Evolutionary conservation across 306 rosid genomes (phyloP), one percentile per base, ranked within the genome.

Genomic region (Castanopsis chinensis): DNA sequence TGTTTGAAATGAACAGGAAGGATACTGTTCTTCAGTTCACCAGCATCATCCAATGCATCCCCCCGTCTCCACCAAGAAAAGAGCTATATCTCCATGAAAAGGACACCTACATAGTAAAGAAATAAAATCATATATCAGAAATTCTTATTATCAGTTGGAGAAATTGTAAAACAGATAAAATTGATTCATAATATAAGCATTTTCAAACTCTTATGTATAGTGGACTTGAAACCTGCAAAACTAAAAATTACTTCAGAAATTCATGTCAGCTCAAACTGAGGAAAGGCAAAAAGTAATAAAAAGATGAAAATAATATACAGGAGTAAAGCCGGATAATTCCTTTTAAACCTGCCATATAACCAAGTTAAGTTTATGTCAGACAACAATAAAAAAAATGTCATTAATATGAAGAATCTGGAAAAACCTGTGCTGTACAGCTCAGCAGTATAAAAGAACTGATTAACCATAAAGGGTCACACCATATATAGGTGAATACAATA

Each of bases 161-260:
- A 76, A 80, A 37, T 41, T 73, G 37, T 30, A 55, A 70, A 67
- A 61, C 68, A 65, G 13, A 76, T 37, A 51, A 74, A 18, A 7
- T 19, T 35, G n/a, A 52, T 53, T 55, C 56, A 80, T 56, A 37
- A 74, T 76, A 85, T 58, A 76, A 76, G 71, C 65, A 82, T 54
- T 43, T 74, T 74, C 53, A 78, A 89, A 76, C 21, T 78, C 83
- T 84, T 91, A 90, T 77, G 41, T 45, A 63, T 78, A 83, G 94
- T 87, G 73, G 53, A 83, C 90, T 90, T 79, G 81, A 69, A 74
- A 83, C 94, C 97, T 89, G 97, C 93, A 93, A 84, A 90, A 84
- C 76, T 82, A 82, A 68, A 81, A 76, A 63, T 30, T 64, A 84
- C 74, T 87, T 80, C 88, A 92, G 89, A 81, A 59, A 75, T 15